Conservation (phyloP, 1,284 basidiomycete genomes). For the Coniferiporia sulphurascens region DNA sequence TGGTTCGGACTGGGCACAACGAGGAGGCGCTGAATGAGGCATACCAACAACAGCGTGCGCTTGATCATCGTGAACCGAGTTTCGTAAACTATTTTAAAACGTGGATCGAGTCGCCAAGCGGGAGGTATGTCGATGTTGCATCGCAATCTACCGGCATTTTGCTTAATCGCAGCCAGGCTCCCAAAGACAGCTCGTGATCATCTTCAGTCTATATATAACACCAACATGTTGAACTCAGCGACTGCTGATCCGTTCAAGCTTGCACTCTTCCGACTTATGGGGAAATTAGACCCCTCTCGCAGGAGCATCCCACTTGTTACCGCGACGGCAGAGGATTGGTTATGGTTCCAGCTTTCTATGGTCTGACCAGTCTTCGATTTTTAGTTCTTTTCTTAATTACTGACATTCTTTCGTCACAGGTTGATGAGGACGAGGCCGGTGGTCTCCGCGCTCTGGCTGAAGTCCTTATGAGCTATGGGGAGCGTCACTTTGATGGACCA, state of each 20-base stretch:
- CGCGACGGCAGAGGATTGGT: constrained; percentile 94
- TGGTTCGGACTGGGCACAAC: constrained; percentile 82
- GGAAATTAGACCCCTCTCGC: constrained; percentile 82
- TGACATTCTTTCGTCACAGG: constrained; percentile 30
- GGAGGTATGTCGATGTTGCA: constrained; percentile 45
- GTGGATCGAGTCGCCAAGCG: constrained; percentile 81
- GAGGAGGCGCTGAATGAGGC: constrained; percentile 81
- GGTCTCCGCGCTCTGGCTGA: constrained; percentile 79
- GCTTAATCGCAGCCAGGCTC: constrained; percentile 40
- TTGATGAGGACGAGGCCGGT: constrained; percentile 74
- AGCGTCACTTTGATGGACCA: constrained; percentile 82
- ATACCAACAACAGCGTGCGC: constrained; percentile 62
- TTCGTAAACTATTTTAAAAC: constrained; percentile 84
- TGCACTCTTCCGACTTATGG: constrained; percentile 93
- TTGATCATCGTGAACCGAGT: constrained; percentile 78
- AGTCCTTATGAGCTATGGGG: constrained; percentile 83
- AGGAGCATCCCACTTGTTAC: constrained; percentile 84
- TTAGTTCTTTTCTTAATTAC: neutral
- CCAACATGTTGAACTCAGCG: constrained; percentile 84
- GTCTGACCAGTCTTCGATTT: constrained; percentile 30
- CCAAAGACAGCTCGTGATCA: constrained; percentile 81
- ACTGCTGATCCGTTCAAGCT: constrained; percentile 93
- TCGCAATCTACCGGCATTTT: constrained; percentile 10
- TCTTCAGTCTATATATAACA: constrained; percentile 85
- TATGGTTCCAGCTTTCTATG: constrained; percentile 96